phyloP scores from a whole-genome alignment of 352 stramenopile species.

The Phytophthora tubulina region DNA sequence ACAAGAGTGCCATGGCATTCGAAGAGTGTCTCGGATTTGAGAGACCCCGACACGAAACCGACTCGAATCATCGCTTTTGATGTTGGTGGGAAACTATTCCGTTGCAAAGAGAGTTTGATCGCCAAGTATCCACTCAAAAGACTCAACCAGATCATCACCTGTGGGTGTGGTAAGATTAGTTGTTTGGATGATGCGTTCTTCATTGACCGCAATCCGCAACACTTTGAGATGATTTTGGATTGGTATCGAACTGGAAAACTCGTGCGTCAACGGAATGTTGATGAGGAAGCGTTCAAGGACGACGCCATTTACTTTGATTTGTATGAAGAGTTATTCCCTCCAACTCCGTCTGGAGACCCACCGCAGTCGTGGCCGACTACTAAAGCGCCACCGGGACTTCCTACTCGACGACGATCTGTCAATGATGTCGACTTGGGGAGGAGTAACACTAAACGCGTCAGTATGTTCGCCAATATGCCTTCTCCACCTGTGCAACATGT shows the following conservation, averaged over 20 bases:
- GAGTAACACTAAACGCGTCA: slow-evolving; percentile 33
- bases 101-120: slow-evolving; percentile 72
- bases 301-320: slow-evolving; percentile 81
- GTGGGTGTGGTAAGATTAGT: slow-evolving; percentile 57
- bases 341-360: slow-evolving; percentile 15
- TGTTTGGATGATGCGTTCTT: slow-evolving; percentile 64
- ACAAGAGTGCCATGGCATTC: slow-evolving; percentile 44
- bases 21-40: slow-evolving; percentile 37
- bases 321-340: slow-evolving; percentile 62
- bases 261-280: slow-evolving; percentile 49
- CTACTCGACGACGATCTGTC: slow-evolving; percentile 38
- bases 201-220: slow-evolving; percentile 76
- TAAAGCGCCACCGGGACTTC: slow-evolving; percentile 15
- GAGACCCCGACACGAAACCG: slow-evolving; percentile 14
- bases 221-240: slow-evolving; percentile 81
- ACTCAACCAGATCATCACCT: slow-evolving; percentile 68
- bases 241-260: slow-evolving; percentile 76
- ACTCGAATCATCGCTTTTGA: slow-evolving; percentile 58
- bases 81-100: slow-evolving; percentile 74
- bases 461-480: slow-evolving; percentile 45
- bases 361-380: slow-evolving; percentile 27
- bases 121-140: slow-evolving; percentile 68
- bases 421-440: slow-evolving; percentile 39
- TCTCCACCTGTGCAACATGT: slow-evolving; percentile 13
- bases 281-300: slow-evolving; percentile 58